A percentile compares a stretch with the other conserved stretches of the same genome.
Evolutionary conservation across 225 moss, liverwort and hornwort species (phyloP).

Genomic region (Ulota crispa): DNA sequence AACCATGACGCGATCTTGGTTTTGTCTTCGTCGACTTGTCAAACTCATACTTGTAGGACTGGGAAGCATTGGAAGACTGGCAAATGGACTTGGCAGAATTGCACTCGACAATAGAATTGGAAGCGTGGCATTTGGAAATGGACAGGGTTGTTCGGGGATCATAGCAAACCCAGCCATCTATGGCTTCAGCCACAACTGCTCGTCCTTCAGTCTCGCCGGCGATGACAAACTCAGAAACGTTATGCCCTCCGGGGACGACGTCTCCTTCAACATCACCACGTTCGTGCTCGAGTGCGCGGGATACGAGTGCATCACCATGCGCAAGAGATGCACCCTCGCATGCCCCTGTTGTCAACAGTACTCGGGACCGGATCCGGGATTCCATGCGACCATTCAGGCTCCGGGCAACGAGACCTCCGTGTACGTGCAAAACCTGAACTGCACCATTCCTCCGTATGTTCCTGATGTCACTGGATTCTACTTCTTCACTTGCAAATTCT

Average conservation of each 20-base stretch:
- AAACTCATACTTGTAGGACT: background rate
- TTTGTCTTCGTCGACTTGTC: background rate
- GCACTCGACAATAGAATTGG: too few species aligned
- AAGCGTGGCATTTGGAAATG: too few species aligned
- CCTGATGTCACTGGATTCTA: background rate
- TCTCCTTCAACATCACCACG: background rate
- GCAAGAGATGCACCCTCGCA: background rate
- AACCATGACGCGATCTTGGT: background rate
- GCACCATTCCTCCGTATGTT: background rate
- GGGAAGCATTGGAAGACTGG: too few species aligned
- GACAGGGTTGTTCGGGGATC: too few species aligned
- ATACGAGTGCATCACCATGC: background rate
- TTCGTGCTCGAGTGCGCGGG: background rate
- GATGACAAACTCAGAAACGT: background rate
- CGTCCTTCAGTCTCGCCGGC: background rate
- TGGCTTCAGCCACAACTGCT: constrained; percentile 14
- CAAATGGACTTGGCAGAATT: background rate
- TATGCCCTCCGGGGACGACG: background rate
- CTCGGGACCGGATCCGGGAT: background rate
- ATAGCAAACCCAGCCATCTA: accelerated
- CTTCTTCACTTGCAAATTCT: constrained; percentile 15
- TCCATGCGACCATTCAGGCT: background rate
- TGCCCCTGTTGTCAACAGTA: constrained; percentile 19
- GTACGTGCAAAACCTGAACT: constrained; percentile 1
- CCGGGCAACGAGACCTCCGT: background rate